Evolutionary conservation across 2,329 filamentous ascomycete genomes (phyloP), one percentile per base, ranked within the genome.

Genomic region (Calonectria montana): DNA sequence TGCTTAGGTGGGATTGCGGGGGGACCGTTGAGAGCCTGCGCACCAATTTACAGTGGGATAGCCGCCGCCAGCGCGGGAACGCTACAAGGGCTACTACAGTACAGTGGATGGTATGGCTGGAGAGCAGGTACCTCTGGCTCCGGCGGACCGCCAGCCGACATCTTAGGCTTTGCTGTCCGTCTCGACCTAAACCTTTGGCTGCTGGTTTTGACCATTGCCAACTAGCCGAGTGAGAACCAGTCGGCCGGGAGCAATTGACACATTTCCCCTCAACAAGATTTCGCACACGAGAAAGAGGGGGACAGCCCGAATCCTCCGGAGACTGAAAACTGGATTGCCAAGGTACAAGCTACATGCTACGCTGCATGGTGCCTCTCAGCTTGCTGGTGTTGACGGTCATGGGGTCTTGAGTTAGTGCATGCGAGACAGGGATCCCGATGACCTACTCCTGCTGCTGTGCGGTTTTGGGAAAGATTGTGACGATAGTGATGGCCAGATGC

Each of bases 1-100:
- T 61, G 35, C 35, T 62, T 37, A 53, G 53, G 64, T 29, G 25
- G 47, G 48, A 35, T 65, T 65, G 67, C 62, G 67, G 67, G 62
- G 62, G 61, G 50, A 55, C 50, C 50, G 50, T 55, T 55, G 50
- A 55, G 50, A n/a, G 35, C 37, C 39, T 27, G 37, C n/a, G 21
- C 31, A 61, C 16, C 35, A 61, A 27, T 27, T 61, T 67, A 61
- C 53, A 67, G 65, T 65, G 63, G 8, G 65, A 48, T 59, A 47
- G 50, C 65, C 65, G 50, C 50, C 64, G 39, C 50, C 64, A 57
- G 27, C 61, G 62, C 45, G 45, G 45, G 8, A 37, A 21, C 47
- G 62, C 27, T 39, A 53, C 62, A 53, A 39, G 43, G 21, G 23
- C 21, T 27, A n/a, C n/a, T n/a, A n/a, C n/a, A n/a, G n/a, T n/a